Conservation (phyloP, 2,329 filamentous ascomycete species). For the Ophiosphaerella narmari region DNA sequence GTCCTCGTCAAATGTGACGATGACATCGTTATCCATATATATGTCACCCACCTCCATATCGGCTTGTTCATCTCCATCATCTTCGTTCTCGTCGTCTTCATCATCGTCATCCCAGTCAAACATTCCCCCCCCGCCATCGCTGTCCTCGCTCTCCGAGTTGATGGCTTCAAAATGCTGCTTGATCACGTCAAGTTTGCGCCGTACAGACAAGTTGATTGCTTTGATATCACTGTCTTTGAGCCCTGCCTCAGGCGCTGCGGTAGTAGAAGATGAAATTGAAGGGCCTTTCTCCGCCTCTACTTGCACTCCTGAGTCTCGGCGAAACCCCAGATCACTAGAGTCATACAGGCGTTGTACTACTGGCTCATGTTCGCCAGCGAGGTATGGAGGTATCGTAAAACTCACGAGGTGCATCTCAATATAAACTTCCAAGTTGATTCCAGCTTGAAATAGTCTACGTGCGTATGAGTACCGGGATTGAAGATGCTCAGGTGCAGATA, state of each 20-base stretch:
- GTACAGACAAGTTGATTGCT: conserved; percentile 12
- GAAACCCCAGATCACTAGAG: conserved; percentile 53
- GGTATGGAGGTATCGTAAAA: conserved; percentile 38
- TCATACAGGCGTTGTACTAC: conserved; percentile 33
- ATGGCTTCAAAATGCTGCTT: conserved; percentile 11
- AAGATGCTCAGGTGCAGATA: conserved; percentile 29
- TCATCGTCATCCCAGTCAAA: conserved; percentile 59
- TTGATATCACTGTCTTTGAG: conserved; percentile 21
- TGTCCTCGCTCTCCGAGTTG: conserved; percentile 1
- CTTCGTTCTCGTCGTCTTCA: not conserved
- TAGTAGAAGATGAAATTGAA: not conserved
- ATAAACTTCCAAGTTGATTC: conserved; percentile 33
- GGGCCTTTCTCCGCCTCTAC: not conserved
- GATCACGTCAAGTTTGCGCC: conserved; percentile 10
- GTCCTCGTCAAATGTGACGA: conserved; percentile 9
- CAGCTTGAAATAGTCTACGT: conserved; percentile 29
- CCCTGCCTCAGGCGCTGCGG: conserved; percentile 24
- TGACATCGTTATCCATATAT: conserved; percentile 3
- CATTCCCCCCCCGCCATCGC: conserved; percentile 1
- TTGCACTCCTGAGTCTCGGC: conserved; percentile 14
- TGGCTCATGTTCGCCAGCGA: conserved; percentile 34
- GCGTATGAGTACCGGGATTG: conserved; percentile 33
- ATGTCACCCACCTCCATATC: too few species aligned
- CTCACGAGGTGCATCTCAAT: conserved; percentile 28
- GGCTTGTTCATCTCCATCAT: too few species aligned